Evolutionary conservation across 2,329 filamentous ascomycete species (phyloP).

Genomic region (Geoglossum cookeanum): DNA sequence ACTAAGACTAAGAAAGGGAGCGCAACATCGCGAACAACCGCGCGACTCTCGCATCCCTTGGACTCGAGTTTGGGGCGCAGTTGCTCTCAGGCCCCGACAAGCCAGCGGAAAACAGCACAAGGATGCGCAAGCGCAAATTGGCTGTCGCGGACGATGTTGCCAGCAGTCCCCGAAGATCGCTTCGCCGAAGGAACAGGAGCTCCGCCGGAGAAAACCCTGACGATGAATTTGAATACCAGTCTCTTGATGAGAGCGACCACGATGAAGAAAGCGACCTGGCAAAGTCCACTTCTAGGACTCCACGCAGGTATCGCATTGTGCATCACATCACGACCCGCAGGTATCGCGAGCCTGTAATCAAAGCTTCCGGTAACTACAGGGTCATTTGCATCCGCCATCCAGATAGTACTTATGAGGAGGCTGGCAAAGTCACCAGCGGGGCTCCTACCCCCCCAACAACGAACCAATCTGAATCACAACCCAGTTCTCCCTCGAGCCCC

Average conservation of each 20-base stretch:
- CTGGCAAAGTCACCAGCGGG: background rate
- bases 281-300: background rate
- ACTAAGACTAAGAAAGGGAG: background rate
- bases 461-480: background rate
- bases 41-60: background rate
- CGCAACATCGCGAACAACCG: slow-evolving; percentile 2
- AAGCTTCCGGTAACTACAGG: background rate
- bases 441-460: background rate
- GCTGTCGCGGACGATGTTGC: background rate
- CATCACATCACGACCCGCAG: background rate
- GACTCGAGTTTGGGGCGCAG: background rate
- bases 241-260: background rate
- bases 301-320: background rate
- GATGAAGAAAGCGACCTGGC: background rate
- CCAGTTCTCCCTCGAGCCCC: background rate
- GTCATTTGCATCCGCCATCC: slow-evolving; percentile 1
- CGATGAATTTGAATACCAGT: background rate
- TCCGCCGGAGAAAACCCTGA: background rate
- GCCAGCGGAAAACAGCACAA: background rate
- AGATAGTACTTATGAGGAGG: slow-evolving; percentile 1
- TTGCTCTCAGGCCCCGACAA: background rate
- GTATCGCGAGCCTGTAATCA: slow-evolving; percentile 1
- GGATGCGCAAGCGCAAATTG: background rate
- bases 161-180: background rate
- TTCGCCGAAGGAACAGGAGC: background rate